A percentile compares a stretch with the other conserved stretches of the same genome.
phyloP scores from a whole-genome alignment of 257 asterid genomes.

The Nicotiana attenuata region DNA sequence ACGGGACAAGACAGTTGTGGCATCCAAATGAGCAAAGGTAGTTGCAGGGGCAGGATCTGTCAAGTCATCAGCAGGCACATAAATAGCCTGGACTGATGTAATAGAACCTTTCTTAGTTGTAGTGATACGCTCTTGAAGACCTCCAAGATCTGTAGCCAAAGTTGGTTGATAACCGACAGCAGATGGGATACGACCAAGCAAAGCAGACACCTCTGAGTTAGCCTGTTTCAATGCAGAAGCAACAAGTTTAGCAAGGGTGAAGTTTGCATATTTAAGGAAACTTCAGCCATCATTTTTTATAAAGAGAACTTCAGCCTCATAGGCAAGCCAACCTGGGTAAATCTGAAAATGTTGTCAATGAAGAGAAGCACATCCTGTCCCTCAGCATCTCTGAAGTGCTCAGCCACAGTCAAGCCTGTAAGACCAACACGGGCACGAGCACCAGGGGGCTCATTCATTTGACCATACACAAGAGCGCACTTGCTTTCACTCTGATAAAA shows the following conservation, averaged over 20 bases:
- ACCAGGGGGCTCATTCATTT: slow-evolving; percentile 99
- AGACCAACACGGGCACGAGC: slow-evolving; percentile 99
- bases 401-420: slow-evolving; percentile 97
- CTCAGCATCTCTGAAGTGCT: slow-evolving; percentile 98
- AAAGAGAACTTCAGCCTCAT: neutral
- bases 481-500: slow-evolving; percentile 74
- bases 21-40: slow-evolving; percentile 99
- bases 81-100: slow-evolving; percentile 96
- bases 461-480: slow-evolving; percentile 96
- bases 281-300: neutral
- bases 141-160: slow-evolving; percentile 99
- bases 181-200: slow-evolving; percentile 99
- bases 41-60: slow-evolving; percentile 99
- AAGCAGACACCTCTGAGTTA: slow-evolving; percentile 98
- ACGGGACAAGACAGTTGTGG: slow-evolving; percentile 97
- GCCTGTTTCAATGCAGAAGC: slow-evolving; percentile 42
- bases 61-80: slow-evolving; percentile 99
- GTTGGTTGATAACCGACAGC: slow-evolving; percentile 99
- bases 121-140: slow-evolving; percentile 96
- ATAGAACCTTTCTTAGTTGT: slow-evolving; percentile 96
- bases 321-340: slow-evolving; percentile 61
- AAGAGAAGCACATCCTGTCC: slow-evolving; percentile 99
- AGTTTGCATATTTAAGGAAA: neutral
- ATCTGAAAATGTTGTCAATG: slow-evolving; percentile 94
- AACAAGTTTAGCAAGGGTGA: neutral